phyloP scores from a whole-genome alignment of 108 stramenopile species.

The Cyclotella sp. region DNA sequence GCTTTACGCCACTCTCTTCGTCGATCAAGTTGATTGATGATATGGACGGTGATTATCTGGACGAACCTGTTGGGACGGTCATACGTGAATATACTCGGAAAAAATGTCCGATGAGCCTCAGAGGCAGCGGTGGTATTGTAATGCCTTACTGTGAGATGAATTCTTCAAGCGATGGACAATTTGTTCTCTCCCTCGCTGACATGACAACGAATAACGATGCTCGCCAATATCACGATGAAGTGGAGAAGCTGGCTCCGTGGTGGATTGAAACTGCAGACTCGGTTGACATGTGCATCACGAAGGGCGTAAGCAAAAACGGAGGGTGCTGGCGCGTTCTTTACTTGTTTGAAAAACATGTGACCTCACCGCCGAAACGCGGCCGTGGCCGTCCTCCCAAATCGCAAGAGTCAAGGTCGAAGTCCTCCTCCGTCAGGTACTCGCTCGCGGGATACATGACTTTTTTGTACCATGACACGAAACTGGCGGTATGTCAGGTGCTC shows the following conservation, averaged over 20 bases:
- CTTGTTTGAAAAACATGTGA: conserved; percentile 63
- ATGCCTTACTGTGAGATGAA: background rate
- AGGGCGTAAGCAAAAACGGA: conserved; percentile 37
- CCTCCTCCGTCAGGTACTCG: conserved; percentile 43
- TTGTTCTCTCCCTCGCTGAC: conserved; percentile 71
- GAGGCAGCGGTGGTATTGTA: conserved; percentile 29
- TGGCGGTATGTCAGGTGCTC: conserved; percentile 78
- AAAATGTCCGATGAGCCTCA: conserved; percentile 15
- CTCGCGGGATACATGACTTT: conserved; percentile 80
- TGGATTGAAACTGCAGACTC: conserved; percentile 83
- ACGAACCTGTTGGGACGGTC: conserved; percentile 35
- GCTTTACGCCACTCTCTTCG: conserved; percentile 18
- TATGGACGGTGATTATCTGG: conserved; percentile 33
- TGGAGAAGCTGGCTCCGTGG: conserved; percentile 72
- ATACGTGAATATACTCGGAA: conserved; percentile 24
- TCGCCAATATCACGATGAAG: conserved; percentile 61
- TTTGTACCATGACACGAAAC: conserved; percentile 18
- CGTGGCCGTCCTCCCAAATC: conserved; percentile 4
- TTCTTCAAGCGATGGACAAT: conserved; percentile 12
- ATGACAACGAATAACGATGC: conserved; percentile 34
- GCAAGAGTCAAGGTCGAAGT: background rate
- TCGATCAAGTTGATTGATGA: conserved; percentile 14
- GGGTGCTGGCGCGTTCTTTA: conserved; percentile 81
- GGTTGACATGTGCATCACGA: conserved; percentile 58
- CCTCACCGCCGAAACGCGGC: background rate